A percentile compares a stretch with the other conserved stretches of the same genome.
These are phyloP conservation scores for Chrysanthemum makinoi DNA, from an alignment of 129 eudicot species.

Conservation along the genomic window DNA sequence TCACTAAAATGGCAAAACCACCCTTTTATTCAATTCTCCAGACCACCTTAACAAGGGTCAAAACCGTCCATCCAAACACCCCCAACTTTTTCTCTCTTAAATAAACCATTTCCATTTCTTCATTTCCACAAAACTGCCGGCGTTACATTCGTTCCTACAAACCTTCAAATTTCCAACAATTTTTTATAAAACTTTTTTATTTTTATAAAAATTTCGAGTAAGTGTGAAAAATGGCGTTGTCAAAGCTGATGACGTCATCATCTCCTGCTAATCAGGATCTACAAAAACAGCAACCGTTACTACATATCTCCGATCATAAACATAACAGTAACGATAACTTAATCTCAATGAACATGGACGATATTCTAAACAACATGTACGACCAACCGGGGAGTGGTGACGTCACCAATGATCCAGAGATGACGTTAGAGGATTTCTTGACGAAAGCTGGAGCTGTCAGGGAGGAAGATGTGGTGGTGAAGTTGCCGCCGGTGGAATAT, in stretches of 20 bases:
- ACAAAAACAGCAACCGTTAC: slow-evolving; percentile 47
- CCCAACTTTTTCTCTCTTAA: slow-evolving; percentile 9
- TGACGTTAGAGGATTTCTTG: slow-evolving; percentile 74
- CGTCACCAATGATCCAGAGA: slow-evolving; percentile 41
- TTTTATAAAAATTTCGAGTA: background rate
- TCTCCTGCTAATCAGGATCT: slow-evolving; percentile 85
- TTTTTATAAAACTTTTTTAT: too few relatives aligned
- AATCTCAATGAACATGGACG: slow-evolving; percentile 83
- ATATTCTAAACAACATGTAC: slow-evolving; percentile 51
- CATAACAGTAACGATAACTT: slow-evolving; percentile 23
- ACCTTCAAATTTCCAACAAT: background rate
- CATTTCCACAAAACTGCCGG: slow-evolving; percentile 24
- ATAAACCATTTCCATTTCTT: slow-evolving; percentile 10
- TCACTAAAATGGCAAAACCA: too few relatives aligned
- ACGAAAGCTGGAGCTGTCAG: slow-evolving; percentile 76
- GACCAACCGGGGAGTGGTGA: slow-evolving; percentile 19
- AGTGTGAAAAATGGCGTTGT: slow-evolving; percentile 63
- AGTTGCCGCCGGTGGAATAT: slow-evolving; percentile 46
- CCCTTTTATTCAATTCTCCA: background rate
- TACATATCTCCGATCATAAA: slow-evolving; percentile 32
- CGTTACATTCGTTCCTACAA: slow-evolving; percentile 33
- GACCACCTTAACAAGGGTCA: slow-evolving; percentile 24
- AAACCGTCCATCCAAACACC: slow-evolving; percentile 20
- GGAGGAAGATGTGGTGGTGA: slow-evolving; percentile 54
- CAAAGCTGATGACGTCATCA: slow-evolving; percentile 82